phyloP scores from a whole-genome alignment of 2,329 filamentous ascomycete genomes.

The Epichloe gansuensis region DNA sequence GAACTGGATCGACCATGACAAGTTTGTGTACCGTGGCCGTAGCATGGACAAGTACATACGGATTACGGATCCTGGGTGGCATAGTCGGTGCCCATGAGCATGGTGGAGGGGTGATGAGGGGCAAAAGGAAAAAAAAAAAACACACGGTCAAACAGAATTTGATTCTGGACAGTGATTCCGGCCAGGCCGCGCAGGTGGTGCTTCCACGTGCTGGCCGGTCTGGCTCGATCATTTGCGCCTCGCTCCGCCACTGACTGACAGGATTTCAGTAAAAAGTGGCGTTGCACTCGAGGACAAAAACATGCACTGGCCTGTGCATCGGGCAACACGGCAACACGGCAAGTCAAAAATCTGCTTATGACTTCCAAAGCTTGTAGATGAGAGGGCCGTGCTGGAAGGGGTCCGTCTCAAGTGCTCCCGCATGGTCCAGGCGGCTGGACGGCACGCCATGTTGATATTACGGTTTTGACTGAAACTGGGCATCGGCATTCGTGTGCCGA shows the following conservation, averaged over 20 bases:
- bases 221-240: too few relatives aligned
- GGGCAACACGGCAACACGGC: constrained; percentile 1
- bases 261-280: not conserved
- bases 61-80: too few relatives aligned
- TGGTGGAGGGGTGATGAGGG: too few relatives aligned
- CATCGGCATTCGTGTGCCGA: not conserved
- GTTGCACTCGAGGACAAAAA: not conserved
- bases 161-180: constrained; percentile 1
- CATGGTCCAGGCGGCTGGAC: not conserved
- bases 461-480: not conserved
- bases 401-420: not conserved
- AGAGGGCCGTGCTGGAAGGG: not conserved
- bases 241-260: not conserved
- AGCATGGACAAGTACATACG: too few relatives aligned
- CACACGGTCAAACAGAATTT: not conserved
- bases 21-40: too few relatives aligned
- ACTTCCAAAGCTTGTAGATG: too few relatives aligned
- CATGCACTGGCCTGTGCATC: not conserved
- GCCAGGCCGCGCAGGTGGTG: not conserved
- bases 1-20: too few relatives aligned
- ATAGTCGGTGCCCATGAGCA: too few relatives aligned
- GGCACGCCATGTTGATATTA: not conserved
- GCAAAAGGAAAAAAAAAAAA: too few relatives aligned
- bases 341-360: not conserved
- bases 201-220: not conserved